Percentiles rank a stretch among this genome's conserved stretches.
Conservation (phyloP, 306 rosid genomes). For the Fragaria ananassa region DNA sequence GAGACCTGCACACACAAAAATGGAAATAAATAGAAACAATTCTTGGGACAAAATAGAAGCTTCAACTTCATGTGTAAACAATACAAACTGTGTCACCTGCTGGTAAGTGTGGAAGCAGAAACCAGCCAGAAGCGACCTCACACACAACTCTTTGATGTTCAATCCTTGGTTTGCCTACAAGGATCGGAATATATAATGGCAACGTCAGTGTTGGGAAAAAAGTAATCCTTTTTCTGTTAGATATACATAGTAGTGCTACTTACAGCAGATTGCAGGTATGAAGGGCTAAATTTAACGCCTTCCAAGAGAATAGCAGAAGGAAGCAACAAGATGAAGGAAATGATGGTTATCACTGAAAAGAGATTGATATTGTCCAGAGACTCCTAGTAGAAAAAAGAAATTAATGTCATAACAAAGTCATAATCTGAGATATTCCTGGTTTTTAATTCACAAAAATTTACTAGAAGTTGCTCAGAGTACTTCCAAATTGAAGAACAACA, state of each 20-base stretch:
- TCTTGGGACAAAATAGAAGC: background rate
- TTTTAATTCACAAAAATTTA: background rate
- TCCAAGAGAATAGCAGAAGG: conserved; percentile 59
- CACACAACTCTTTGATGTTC: conserved; percentile 53
- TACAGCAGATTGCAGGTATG: conserved; percentile 62
- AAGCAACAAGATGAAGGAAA: conserved; percentile 57
- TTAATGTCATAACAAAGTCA: conserved; percentile 14
- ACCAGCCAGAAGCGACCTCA: conserved; percentile 57
- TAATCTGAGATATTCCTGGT: background rate
- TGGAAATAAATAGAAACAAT: background rate
- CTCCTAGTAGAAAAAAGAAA: conserved; percentile 41
- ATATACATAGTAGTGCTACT: conserved; percentile 9
- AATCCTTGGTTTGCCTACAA: conserved; percentile 59
- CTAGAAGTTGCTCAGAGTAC: background rate
- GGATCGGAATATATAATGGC: background rate
- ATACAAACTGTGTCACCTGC: conserved; percentile 42
- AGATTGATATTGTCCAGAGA: conserved; percentile 72
- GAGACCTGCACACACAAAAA: conserved; percentile 50
- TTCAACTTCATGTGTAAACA: background rate
- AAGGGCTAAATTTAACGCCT: conserved; percentile 62
- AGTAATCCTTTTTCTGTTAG: background rate
- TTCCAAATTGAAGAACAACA: conserved; percentile 2
- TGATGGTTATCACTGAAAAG: conserved; percentile 59
- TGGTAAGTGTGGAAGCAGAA: conserved; percentile 73
- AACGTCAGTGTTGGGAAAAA: background rate